Percentiles rank a stretch among this genome's conserved stretches.
phyloP scores from a whole-genome alignment of 2,329 filamentous ascomycete species.

The Colletotrichum scovillei region DNA sequence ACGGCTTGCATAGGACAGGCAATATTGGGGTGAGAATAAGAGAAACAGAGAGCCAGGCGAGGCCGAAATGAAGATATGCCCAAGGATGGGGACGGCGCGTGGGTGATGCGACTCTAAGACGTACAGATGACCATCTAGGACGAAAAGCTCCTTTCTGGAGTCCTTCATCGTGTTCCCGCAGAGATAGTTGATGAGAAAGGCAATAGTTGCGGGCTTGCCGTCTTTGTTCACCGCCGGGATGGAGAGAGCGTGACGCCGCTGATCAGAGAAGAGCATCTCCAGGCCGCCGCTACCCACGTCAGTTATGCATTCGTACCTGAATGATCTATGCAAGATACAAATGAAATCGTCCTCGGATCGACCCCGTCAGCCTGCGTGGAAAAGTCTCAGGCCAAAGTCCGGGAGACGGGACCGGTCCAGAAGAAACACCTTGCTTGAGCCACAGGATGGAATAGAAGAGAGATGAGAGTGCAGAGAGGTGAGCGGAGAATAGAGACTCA shows the following conservation, averaged over 20 bases:
- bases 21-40: slow-evolving; percentile 33
- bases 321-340: slow-evolving; percentile 3
- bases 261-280: slow-evolving; percentile 91
- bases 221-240: slow-evolving; percentile 73
- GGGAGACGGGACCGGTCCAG: neutral
- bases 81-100: slow-evolving; percentile 28
- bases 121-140: slow-evolving; percentile 89
- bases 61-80: slow-evolving; percentile 15
- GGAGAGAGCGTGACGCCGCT: slow-evolving; percentile 76
- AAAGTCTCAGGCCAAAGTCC: neutral
- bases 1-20: slow-evolving; percentile 1
- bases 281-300: slow-evolving; percentile 78
- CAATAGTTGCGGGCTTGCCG: slow-evolving; percentile 74
- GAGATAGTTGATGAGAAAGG: slow-evolving; percentile 81
- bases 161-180: slow-evolving; percentile 88
- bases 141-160: slow-evolving; percentile 86
- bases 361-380: neutral
- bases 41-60: slow-evolving; percentile 26
- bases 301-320: slow-evolving; percentile 14
- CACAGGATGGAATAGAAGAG: neutral
- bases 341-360: neutral
- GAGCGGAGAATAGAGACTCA: slow-evolving; percentile 43
- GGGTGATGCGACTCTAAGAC: slow-evolving; percentile 50
- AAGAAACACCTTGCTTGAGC: neutral
- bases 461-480: neutral